phyloP scores from a whole-genome alignment of 305 asterid genomes.

The Solanum aculeatissimum region DNA sequence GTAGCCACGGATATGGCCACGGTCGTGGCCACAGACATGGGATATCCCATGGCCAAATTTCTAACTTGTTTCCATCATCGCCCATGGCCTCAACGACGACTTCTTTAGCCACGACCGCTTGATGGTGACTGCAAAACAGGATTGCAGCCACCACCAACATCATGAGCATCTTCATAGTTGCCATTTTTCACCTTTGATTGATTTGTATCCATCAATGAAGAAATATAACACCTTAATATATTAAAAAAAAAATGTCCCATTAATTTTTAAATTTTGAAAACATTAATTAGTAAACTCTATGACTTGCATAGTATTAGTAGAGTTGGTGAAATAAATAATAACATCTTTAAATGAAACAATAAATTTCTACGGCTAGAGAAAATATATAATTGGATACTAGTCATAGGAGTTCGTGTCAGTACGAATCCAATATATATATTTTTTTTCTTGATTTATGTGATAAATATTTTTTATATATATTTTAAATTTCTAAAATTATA shows the following conservation, averaged over 20 bases:
- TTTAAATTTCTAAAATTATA: no score
- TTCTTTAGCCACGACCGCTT: not conserved
- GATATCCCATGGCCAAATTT: not conserved
- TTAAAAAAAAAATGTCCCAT: no score
- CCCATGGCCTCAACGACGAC: no score
- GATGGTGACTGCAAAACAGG: not conserved
- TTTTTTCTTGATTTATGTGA: no score
- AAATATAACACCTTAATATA: no score
- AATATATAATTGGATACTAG: not conserved
- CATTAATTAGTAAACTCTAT: no score
- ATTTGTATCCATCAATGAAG: not conserved
- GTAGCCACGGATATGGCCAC: not conserved
- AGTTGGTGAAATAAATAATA: no score
- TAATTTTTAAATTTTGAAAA: no score
- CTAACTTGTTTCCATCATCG: not conserved
- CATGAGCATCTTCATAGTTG: not conserved
- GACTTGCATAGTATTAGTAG: no score
- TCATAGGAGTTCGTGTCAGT: no score
- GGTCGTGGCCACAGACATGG: not conserved
- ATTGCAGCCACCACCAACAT: not conserved
- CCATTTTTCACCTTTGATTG: not conserved
- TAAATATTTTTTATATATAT: no score
- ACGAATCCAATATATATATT: no score
- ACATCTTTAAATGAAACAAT: not conserved
- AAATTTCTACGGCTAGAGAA: not conserved